Conservation (phyloP, 2,329 filamentous ascomycete genomes). For the Fusarium napiforme region DNA sequence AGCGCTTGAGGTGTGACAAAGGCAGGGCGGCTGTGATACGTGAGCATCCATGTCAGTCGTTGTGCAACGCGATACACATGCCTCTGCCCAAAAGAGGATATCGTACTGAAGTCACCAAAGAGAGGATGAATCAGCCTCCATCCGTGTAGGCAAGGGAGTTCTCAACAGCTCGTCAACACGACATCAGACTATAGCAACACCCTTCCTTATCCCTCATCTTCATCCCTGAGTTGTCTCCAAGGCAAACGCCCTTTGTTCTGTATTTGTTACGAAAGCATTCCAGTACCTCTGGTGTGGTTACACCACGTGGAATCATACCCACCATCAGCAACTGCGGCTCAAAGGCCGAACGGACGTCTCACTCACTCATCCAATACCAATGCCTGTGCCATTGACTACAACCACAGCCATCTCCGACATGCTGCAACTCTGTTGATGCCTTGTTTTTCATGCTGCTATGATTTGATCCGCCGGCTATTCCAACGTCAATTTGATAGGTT, state of each 20-base stretch:
- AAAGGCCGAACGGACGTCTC: constrained; percentile 34
- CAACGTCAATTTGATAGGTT: constrained; percentile 34
- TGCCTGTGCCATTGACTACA: constrained; percentile 12
- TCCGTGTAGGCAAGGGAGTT: constrained; percentile 1
- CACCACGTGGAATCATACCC: constrained; percentile 42
- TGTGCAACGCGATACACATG: constrained; percentile 31
- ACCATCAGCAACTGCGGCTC: constrained; percentile 32
- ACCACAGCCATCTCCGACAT: constrained; percentile 20
- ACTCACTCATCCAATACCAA: no score
- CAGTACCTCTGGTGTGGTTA: constrained; percentile 34
- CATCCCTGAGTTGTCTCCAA: constrained; percentile 2
- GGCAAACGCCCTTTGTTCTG: constrained; percentile 5
- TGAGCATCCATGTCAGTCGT: constrained; percentile 18
- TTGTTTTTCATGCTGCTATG: constrained; percentile 14
- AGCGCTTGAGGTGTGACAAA: constrained; percentile 18
- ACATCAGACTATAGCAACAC: constrained; percentile 12
- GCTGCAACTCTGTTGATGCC: constrained; percentile 11
- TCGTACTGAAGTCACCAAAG: neutral
- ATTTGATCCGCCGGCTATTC: neutral
- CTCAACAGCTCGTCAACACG: constrained; percentile 10
- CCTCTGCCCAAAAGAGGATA: constrained; percentile 11
- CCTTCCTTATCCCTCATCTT: constrained; percentile 4
- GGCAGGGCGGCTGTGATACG: constrained; percentile 29
- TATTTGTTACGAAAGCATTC: constrained; percentile 16
- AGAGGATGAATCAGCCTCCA: constrained; percentile 16